Base-by-base conservation (phyloP, 2,329 filamentous ascomycete species). In the Cyphellophora europaea region DNA sequence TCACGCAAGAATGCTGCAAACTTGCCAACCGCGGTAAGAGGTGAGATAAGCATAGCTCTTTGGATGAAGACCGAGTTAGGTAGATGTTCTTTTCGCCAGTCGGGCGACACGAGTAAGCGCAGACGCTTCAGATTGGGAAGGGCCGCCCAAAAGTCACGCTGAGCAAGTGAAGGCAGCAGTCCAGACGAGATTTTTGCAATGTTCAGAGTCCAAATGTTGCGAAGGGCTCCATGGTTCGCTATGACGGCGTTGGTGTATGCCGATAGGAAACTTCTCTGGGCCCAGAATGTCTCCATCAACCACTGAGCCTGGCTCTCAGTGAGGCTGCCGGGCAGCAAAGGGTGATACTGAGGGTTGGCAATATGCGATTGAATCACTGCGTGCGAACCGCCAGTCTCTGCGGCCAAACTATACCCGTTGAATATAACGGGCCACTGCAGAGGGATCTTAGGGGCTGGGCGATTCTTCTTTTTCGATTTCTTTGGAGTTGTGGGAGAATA, bases 271-370 rank as follows among this genome's bases (percentile, higher is more conserved):
- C 77, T 78, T 35, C 72, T 64, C 44, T 83, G 77, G 5, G 77
- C 77, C 74, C 78, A 82, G 34, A 77, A 71, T 3, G 76, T 72
- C 52, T 83, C 78, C 23, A 79, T 58, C 2, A 84, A 56, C 72
- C 80, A 77, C 53, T 82, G 77, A 34, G 69, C 74, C 52, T 84
- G 80, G n/a, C 72, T 64, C 38, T 64, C 65, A 1, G 71, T 72
- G n/a, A 82, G 65, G 19, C 62, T 58, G 2, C 62, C 59, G 3
- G 77, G 77, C 27, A 69, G 65, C n/a, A 78, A 52, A 4, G 56
- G 50, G 35, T 42, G 51, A 44, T 38, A 48, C 45, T 30, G 44
- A 42, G 37, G 46, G 40, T 36, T 50, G 47, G 25, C 41, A 19
- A 38, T 33, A 16, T 38, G 35, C 15, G 18, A 23, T 28, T 56